Base-by-base conservation (phyloP, 2,329 filamentous ascomycete genomes). In the Fusarium redolens region DNA sequence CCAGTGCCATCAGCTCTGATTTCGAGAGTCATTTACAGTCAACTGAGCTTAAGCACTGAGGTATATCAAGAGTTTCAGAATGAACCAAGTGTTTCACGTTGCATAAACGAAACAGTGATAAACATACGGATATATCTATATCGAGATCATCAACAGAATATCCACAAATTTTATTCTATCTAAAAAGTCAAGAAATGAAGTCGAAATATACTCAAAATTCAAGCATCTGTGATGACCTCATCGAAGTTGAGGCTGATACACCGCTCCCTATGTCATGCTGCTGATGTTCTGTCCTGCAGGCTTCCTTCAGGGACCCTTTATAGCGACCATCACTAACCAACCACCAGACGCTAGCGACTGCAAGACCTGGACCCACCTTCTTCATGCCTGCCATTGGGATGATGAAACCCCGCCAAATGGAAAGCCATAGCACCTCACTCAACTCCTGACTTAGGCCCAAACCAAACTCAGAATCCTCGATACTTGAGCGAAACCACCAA, bases 321-420 rank as follows among this genome's bases (percentile, higher is more conserved):
- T 51, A 71, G 71, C 44, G 65, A 40, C 61, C 51, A 47, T 58
- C 71, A 69, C 54, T 48, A 70, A 35, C 75, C 74, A 76, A 72
- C 70, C 70, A 66, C 38, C 56, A 28, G 54, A 38, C 61, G 56
- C 69, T 67, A 69, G 67, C 35, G 43, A 18, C 40, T 45, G 3
- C 45, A 40, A 62, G 50, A 33, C 54, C 15, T 28, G 51, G 56
- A 47, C 57, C 69, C 68, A 71, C 68, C 50, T 58, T 57, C 58
- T 72, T 68, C 37, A 68, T 71, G 67, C 67, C 52, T 45, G 20
- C 48, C 31, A 51, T 51, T 66, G 56, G 52, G 62, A 55, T 70
- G 67, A 65, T 76, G 69, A 76, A 74, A 76, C 75, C 75, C 75
- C 75, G 75, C 75, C 75, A 76, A 76, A 59, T n/a, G 41, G 55